These are phyloP conservation scores for Neckera pumila DNA, from an alignment of 225 moss, liverwort and hornwort genomes.

Conservation along the genomic window DNA sequence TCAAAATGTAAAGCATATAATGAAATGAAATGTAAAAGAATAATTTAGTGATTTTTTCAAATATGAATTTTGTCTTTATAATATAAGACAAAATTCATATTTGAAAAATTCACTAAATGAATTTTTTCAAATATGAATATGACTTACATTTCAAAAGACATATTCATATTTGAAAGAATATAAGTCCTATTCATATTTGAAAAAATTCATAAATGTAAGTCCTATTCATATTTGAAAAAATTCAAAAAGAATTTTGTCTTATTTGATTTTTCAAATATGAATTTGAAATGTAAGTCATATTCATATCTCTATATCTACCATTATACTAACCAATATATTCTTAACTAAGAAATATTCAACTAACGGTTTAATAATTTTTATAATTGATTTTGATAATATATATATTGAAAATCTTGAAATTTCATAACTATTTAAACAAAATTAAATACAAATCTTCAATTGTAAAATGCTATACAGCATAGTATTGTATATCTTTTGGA, in stretches of 20 bases:
- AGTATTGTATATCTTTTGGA: not conserved
- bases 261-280: no score
- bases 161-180: no score
- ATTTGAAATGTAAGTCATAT: not conserved
- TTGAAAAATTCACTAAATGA: no score
- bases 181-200: no score
- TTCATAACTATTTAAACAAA: not conserved
- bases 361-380: not conserved
- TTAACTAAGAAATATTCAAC: not conserved
- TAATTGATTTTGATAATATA: not conserved
- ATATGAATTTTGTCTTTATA: no score
- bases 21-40: not conserved
- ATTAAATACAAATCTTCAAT: accelerated
- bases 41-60: no score
- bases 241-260: no score
- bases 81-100: no score
- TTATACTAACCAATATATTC: not conserved
- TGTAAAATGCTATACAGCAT: not conserved
- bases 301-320: not conserved
- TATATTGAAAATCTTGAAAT: not conserved
- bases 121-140: no score
- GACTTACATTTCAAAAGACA: no score
- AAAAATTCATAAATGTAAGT: no score
- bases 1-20: not conserved
- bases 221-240: no score